Conservation (phyloP, 2,329 filamentous ascomycete genomes). For the Fusarium tricinctum region DNA sequence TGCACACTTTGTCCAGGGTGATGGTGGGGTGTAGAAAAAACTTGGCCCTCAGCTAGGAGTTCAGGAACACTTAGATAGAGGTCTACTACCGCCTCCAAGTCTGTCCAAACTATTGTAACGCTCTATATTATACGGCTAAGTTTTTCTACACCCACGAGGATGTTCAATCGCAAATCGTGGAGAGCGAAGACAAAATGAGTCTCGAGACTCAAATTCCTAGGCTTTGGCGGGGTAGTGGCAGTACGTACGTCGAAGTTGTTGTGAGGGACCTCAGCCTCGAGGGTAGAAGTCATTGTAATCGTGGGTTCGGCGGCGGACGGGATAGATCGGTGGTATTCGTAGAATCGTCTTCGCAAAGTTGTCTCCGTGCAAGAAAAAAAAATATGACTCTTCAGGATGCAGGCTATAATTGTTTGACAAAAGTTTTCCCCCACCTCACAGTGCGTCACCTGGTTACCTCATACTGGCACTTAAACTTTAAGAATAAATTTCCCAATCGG, state of each 20-base stretch:
- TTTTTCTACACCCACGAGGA: background rate
- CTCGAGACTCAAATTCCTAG: conserved; percentile 8
- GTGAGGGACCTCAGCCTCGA: conserved; percentile 21
- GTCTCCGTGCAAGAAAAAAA: background rate
- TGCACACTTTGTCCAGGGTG: too few relatives aligned
- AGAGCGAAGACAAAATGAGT: background rate
- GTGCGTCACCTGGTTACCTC: too few relatives aligned
- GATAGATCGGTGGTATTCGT: background rate
- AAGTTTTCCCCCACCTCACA: background rate
- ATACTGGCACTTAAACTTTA: too few relatives aligned
- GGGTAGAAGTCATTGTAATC: conserved; percentile 20
- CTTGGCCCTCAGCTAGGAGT: background rate
- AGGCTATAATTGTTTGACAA: background rate
- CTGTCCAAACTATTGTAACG: background rate
- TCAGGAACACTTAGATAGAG: background rate
- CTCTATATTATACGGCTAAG: background rate
- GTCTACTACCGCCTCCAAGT: background rate
- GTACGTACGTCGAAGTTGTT: conserved; percentile 29
- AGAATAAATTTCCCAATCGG: too few relatives aligned
- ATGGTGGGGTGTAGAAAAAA: background rate
- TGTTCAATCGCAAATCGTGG: background rate
- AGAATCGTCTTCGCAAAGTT: background rate
- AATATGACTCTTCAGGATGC: background rate
- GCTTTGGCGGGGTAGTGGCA: background rate
- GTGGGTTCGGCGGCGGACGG: conserved; percentile 3